Evolutionary conservation across 352 stramenopile genomes (phyloP), one percentile per base, ranked within the genome.

Genomic region (Phytophthora pistaciae): DNA sequence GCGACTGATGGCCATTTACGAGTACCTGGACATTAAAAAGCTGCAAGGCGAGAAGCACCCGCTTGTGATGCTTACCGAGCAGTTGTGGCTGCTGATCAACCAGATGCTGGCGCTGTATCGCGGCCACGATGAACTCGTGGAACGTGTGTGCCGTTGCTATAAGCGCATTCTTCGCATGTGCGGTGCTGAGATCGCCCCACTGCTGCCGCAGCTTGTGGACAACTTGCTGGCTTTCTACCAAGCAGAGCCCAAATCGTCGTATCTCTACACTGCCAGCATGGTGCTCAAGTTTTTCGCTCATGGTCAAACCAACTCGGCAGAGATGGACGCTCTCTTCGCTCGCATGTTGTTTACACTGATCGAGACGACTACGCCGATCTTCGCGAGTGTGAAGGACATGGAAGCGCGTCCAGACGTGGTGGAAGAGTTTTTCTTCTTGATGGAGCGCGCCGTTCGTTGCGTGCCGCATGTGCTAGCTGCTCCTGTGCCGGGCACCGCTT

Each of bases 371-470:
- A 93, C 93, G 53, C 83, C 90, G 21, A 91, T 98, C 75, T 94
- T 98, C 56, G 80, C 83, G 36, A 77, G 59, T 25, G 55, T 75
- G 0, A 64, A 75, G 8, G 85, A 75, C 62, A 95, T 83, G 79
- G 92, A 80, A 63, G 74, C 74, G 64, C 86, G 98, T 67, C 97
- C 95, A 11, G 96, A 99, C 73, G 89, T 99, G 33, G 89, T 99
- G 9, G 97, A 99, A 75, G 97, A 99, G 76, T 98, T 98, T 50
- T 99, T 99, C 71, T 99, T 94, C 76, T 77, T 99, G 33, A 95
- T 98, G 78, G 91, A 97, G 53, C 87, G 94, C 21, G 91, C 95
- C 53, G 82, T 98, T 10, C 88, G 84, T 38, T 90, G 88, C 61
- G 90, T 97, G 38, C 95, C 95, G 0, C 83, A 91, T 46, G 77